phyloP scores from a whole-genome alignment of 371 early-diverging fungal species.

The Mortierella sp. region DNA sequence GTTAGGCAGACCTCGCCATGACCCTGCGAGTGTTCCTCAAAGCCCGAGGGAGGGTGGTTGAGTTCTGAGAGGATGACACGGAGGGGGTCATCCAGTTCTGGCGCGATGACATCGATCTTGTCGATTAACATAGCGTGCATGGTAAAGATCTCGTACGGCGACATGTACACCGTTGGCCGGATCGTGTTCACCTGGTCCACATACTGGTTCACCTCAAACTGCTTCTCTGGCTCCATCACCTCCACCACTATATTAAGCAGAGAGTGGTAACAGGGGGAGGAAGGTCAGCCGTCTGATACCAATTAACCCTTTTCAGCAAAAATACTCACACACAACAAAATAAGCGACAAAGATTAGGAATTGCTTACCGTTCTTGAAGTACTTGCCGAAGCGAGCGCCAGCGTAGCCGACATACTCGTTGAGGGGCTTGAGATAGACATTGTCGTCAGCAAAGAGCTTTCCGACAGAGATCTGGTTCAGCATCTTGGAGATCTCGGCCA shows the following conservation, averaged over 20 bases:
- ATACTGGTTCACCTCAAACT: slow-evolving; percentile 93
- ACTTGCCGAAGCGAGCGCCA: slow-evolving; percentile 80
- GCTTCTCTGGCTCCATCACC: slow-evolving; percentile 87
- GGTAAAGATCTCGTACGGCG: slow-evolving; percentile 90
- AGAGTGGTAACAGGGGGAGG: neutral
- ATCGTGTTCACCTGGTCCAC: slow-evolving; percentile 86
- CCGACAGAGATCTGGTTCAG: slow-evolving; percentile 93
- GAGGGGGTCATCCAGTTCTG: slow-evolving; percentile 80
- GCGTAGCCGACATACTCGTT: slow-evolving; percentile 86
- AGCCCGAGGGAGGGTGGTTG: slow-evolving; percentile 80
- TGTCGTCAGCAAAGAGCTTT: slow-evolving; percentile 76
- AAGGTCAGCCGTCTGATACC: neutral
- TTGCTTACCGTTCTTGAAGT: slow-evolving; percentile 76
- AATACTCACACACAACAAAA: neutral
- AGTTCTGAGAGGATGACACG: slow-evolving; percentile 85
- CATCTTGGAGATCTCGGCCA: slow-evolving; percentile 96
- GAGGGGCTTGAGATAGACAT: slow-evolving; percentile 81
- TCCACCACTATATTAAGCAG: slow-evolving; percentile 73
- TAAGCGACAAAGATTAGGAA: neutral
- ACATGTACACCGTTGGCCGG: slow-evolving; percentile 91
- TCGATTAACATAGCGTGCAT: slow-evolving; percentile 86
- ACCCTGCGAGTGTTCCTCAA: slow-evolving; percentile 67
- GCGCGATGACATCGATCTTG: slow-evolving; percentile 75
- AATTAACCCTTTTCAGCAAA: neutral
- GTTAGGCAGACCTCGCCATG: slow-evolving; percentile 58